Percentiles rank a stretch among this genome's conserved stretches.
phyloP scores from a whole-genome alignment of 768 basidiomycete genomes.

The Agaricus blazei region DNA sequence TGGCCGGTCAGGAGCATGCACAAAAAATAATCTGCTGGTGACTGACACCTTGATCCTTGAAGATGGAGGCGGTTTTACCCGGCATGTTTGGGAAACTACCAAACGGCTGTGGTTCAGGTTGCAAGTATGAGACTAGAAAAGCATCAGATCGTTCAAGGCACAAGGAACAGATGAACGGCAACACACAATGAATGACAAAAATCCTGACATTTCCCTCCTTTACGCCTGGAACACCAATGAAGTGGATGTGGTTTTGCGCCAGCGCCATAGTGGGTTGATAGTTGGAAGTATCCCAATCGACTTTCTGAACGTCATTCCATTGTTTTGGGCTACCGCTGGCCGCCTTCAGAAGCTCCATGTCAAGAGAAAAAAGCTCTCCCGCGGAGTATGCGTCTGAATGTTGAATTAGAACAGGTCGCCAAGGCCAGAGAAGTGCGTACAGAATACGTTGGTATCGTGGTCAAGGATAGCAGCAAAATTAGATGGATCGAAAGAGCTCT shows the following conservation, averaged over 20 bases:
- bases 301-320: conserved; percentile 57
- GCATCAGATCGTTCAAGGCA: neutral
- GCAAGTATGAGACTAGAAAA: conserved; percentile 57
- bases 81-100: conserved; percentile 63
- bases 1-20: neutral
- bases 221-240: conserved; percentile 56
- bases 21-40: neutral
- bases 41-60: conserved; percentile 48
- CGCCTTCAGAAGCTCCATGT: conserved; percentile 60
- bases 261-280: conserved; percentile 65
- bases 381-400: conserved; percentile 63
- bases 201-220: conserved; percentile 56
- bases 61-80: conserved; percentile 69
- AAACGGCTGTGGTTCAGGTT: conserved; percentile 59
- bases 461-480: conserved; percentile 76
- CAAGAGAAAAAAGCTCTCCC: conserved; percentile 60
- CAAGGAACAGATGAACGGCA: neutral
- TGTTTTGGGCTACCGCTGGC: conserved; percentile 52
- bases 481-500: conserved; percentile 54
- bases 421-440: conserved; percentile 30
- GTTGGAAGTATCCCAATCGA: conserved; percentile 30
- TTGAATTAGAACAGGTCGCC: neutral
- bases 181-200: conserved; percentile 73
- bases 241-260: conserved; percentile 72
- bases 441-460: conserved; percentile 93